phyloP scores from a whole-genome alignment of 768 basidiomycete genomes.

The Boletellus ananiceps region DNA sequence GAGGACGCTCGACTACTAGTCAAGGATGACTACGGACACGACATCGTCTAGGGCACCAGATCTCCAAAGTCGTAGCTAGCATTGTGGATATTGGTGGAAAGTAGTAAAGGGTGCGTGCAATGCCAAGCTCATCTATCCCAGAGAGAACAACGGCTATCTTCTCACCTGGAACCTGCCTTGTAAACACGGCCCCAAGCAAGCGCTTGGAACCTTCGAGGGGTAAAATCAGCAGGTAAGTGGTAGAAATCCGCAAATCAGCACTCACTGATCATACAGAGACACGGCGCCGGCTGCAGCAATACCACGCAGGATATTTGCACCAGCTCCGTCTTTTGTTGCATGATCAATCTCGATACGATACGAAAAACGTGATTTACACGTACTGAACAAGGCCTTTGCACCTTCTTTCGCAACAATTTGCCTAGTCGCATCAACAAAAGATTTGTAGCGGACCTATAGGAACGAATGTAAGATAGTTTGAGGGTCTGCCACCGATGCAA shows the following conservation, averaged over 20 bases:
- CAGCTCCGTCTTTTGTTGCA: constrained; percentile 48
- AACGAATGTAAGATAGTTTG: not conserved
- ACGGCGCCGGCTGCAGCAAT: constrained; percentile 48
- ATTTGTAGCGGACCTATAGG: constrained; percentile 35
- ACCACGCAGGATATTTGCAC: constrained; percentile 54
- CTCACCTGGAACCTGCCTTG: constrained; percentile 37
- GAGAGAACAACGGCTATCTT: too few relatives aligned
- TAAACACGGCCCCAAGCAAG: constrained; percentile 54
- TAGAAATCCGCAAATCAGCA: not conserved
- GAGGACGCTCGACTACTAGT: too few relatives aligned
- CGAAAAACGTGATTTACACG: constrained; percentile 6
- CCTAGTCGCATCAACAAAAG: constrained; percentile 36
- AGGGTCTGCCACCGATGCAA: not conserved
- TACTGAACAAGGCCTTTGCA: constrained; percentile 34
- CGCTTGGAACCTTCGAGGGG: constrained; percentile 40
- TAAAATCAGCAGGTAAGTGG: not conserved
- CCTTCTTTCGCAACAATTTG: constrained; percentile 42
- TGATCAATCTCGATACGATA: not conserved
- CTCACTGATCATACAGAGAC: constrained; percentile 58
- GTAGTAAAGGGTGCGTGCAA: too few relatives aligned
- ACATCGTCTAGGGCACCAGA: too few relatives aligned
- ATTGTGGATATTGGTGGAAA: not conserved
- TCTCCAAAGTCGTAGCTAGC: too few relatives aligned
- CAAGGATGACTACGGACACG: too few relatives aligned
- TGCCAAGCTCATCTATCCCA: too few relatives aligned